phyloP scores from a whole-genome alignment of 805 yeast species.

The Kluyveromyces aestuarii region DNA sequence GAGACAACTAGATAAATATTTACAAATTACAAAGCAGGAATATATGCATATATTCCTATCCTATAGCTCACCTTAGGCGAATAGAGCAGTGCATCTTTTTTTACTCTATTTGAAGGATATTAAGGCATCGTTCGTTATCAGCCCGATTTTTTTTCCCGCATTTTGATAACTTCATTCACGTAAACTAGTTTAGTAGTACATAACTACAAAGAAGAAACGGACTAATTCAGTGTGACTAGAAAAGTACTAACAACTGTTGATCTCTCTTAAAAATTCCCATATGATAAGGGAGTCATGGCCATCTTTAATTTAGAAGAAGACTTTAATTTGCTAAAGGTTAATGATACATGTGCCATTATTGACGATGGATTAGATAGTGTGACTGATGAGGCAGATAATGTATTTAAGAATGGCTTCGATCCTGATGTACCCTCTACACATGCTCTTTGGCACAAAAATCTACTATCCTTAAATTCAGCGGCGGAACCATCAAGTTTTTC shows the following conservation, averaged over 20 bases:
- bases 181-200: no score
- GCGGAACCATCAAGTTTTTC: neutral
- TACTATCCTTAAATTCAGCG: conserved; percentile 4
- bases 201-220: no score
- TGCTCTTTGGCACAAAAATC: conserved; percentile 8
- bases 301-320: conserved; percentile 12
- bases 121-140: no score
- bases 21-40: no score
- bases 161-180: neutral
- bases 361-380: conserved; percentile 5
- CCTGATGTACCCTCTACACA: neutral
- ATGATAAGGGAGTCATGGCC: conserved; percentile 3
- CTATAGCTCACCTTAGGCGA: no score
- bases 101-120: no score
- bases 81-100: no score
- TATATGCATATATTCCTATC: no score
- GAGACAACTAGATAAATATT: no score
- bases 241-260: no score
- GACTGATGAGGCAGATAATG: neutral
- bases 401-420: neutral
- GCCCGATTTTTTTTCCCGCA: neutral
- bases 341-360: conserved; percentile 9
- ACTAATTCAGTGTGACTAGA: no score
- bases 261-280: neutral
- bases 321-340: conserved; percentile 7